Evolutionary conservation across 352 stramenopile species (phyloP), one percentile per base, ranked within the genome.

Genomic region (Thraustotheca clavata): DNA sequence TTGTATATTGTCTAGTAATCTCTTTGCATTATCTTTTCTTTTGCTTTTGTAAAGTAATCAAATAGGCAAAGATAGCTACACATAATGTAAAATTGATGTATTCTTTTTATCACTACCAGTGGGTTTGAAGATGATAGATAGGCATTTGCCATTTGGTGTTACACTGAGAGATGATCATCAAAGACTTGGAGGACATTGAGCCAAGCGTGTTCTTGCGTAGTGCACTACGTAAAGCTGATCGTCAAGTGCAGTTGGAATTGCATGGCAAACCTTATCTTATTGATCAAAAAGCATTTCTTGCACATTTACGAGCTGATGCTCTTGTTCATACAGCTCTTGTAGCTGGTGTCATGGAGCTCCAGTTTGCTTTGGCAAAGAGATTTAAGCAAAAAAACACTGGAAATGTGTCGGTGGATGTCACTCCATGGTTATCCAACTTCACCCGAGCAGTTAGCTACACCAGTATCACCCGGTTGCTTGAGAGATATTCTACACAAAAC

Each of bases 261-360:
- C 14, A 76, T 84, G 61, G 80, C 73, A 59, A 67, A 41, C 35
- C 62, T 48, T 60, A 60, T 39, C 32, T 60, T 2, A 48, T 43
- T 8, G 41, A 66, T 18, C 29, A 52, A 22, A 22, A 52, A 35
- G 38, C 43, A 2, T 59, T 59, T 35, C 31, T 65, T 24, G 50
- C 41, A 0, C 52, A 47, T 24, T 8, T 48, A 7, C 34, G 27
- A 18, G 31, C 29, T 34, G 49, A 47, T 3, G 27, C 62, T 3
- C 27, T 49, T 1, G 18, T 48, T 24, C 35, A 40, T 18, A 54
- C 57, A 11, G 38, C 39, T 9, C 35, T 54, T 22, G n/a, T 8
- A 6, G 36, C 57, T 14, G 35, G 38, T 9, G 14, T 65, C 38
- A 22, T 65, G 18, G 43, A 52, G 43, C 9, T 18, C 24, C 43